phyloP scores from a whole-genome alignment of 2,329 filamentous ascomycete species.

The Fusarium heterosporum region DNA sequence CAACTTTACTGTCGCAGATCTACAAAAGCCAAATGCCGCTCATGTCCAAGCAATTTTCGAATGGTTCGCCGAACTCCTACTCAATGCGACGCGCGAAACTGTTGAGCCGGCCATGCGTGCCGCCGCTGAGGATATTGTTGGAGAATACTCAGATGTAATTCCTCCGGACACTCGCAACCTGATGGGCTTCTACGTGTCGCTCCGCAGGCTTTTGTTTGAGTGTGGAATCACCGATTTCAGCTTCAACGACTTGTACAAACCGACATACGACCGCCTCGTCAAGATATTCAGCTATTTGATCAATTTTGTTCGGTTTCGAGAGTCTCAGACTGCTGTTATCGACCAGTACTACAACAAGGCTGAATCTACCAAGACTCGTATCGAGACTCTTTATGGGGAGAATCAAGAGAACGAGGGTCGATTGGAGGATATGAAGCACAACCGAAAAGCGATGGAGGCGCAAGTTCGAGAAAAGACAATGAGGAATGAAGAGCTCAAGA shows the following conservation, averaged over 20 bases:
- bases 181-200: slow-evolving; percentile 92
- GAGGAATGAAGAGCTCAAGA: slow-evolving; percentile 89
- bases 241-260: slow-evolving; percentile 90
- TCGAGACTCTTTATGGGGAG: slow-evolving; percentile 85
- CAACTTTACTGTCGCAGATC: slow-evolving; percentile 84
- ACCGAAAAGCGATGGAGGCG: slow-evolving; percentile 82
- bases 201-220: slow-evolving; percentile 83
- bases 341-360: slow-evolving; percentile 94
- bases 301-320: slow-evolving; percentile 97
- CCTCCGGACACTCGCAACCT: slow-evolving; percentile 90
- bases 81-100: slow-evolving; percentile 92
- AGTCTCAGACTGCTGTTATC: slow-evolving; percentile 89
- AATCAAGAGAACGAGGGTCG: slow-evolving; percentile 89
- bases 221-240: slow-evolving; percentile 95
- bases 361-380: slow-evolving; percentile 85
- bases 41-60: slow-evolving; percentile 98
- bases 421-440: slow-evolving; percentile 82
- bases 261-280: slow-evolving; percentile 88
- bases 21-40: slow-evolving; percentile 92
- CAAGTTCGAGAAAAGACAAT: slow-evolving; percentile 86
- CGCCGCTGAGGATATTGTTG: slow-evolving; percentile 87
- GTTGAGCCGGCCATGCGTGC: slow-evolving; percentile 96
- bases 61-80: slow-evolving; percentile 93
- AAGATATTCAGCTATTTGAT: slow-evolving; percentile 98
- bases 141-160: slow-evolving; percentile 85